Percentiles rank a stretch among this genome's conserved stretches.
phyloP scores from a whole-genome alignment of 176 grass and related monocot genomes.

The Zizania latifolia region DNA sequence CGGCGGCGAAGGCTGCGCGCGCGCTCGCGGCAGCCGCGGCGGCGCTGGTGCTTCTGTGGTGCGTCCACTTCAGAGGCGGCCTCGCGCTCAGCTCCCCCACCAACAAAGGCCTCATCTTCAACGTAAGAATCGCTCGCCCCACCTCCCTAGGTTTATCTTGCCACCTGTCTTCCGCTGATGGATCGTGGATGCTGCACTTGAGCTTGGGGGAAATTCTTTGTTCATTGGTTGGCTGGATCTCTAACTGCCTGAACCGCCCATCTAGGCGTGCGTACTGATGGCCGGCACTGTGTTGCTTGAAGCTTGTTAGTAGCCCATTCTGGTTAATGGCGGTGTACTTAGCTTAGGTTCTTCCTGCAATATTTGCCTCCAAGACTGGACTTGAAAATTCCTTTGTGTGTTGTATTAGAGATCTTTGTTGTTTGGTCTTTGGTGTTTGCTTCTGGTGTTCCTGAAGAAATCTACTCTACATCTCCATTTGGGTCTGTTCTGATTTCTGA shows the following conservation, averaged over 20 bases:
- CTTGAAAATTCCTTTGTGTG: neutral
- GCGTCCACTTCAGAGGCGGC: slow-evolving; percentile 67
- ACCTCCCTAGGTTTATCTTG: neutral
- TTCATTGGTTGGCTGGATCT: neutral
- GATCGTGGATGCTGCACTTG: neutral
- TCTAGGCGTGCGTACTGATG: neutral
- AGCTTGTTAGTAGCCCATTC: neutral
- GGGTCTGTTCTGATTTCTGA: neutral
- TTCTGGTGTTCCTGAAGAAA: neutral
- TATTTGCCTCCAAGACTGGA: neutral
- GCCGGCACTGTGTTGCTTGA: neutral
- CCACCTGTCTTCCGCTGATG: neutral
- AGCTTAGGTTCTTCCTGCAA: neutral
- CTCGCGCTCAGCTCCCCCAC: slow-evolving; percentile 49
- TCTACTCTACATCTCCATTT: neutral
- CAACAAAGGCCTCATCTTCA: slow-evolving; percentile 43
- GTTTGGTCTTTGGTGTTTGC: neutral
- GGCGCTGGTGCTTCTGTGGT: slow-evolving; percentile 71
- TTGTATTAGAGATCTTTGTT: neutral
- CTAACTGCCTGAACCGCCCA: neutral
- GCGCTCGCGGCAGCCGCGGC: slow-evolving; percentile 36
- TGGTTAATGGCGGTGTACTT: neutral
- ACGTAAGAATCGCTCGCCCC: slow-evolving; percentile 6
- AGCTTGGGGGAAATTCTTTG: neutral
- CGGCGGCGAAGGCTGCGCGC: slow-evolving; percentile 35